Conservation (phyloP, 495 filamentous ascomycete genomes). For the Penicillium pancosmium region DNA sequence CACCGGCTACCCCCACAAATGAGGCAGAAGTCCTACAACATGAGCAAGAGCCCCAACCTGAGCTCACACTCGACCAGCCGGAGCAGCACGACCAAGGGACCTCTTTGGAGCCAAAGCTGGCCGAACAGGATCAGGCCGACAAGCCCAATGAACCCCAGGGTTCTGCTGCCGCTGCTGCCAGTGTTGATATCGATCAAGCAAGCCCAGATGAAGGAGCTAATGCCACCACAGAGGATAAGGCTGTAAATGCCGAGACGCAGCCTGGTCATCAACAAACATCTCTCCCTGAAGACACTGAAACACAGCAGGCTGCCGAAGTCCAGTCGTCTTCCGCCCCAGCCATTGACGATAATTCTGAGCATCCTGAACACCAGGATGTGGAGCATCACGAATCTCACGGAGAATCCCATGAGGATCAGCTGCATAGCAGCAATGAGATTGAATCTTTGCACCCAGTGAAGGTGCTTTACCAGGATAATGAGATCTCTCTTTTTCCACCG, state of each 20-base stretch:
- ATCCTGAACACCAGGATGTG: slow-evolving; percentile 12
- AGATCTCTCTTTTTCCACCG: slow-evolving; percentile 73
- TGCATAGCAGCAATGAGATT: slow-evolving; percentile 13
- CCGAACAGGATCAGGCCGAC: background rate
- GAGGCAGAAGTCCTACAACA: background rate
- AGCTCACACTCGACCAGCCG: background rate
- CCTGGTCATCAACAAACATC: slow-evolving; percentile 8
- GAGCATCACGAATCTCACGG: background rate
- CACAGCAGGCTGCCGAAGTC: background rate
- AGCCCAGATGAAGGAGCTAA: slow-evolving; percentile 29
- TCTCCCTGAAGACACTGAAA: background rate
- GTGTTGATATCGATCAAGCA: background rate
- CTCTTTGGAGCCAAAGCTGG: background rate
- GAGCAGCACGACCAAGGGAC: background rate
- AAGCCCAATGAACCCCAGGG: background rate
- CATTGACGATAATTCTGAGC: background rate
- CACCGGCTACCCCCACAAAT: background rate
- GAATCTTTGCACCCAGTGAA: slow-evolving; percentile 52
- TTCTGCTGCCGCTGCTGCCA: background rate
- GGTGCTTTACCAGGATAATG: slow-evolving; percentile 66
- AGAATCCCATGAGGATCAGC: background rate
- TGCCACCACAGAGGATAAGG: slow-evolving; percentile 20
- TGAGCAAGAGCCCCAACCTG: background rate
- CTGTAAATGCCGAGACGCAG: slow-evolving; percentile 13
- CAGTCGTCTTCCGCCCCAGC: background rate